Evolutionary conservation across 1,284 basidiomycete genomes (phyloP).

Genomic region (Bjerkandera adusta): DNA sequence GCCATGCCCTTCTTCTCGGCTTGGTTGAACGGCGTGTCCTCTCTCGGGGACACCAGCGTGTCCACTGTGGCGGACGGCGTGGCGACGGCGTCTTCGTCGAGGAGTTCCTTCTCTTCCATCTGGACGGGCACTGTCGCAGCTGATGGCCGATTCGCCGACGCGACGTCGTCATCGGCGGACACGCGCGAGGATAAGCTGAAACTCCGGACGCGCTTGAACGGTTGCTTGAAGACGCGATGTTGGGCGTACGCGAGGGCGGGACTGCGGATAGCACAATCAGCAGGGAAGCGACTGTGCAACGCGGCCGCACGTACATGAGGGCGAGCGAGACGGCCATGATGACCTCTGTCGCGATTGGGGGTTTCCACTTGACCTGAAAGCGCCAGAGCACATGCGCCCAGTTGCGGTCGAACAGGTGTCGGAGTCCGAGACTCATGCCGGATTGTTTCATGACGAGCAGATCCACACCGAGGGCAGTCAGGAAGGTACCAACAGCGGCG

Average conservation of each 20-base stretch:
- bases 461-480: slow-evolving; percentile 53
- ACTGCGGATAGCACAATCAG: slow-evolving; percentile 15
- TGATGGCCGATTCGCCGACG: background rate
- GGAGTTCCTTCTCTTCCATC: background rate
- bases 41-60: background rate
- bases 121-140: too few species aligned
- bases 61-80: slow-evolving; percentile 1
- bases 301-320: slow-evolving; percentile 19
- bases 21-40: slow-evolving; percentile 1
- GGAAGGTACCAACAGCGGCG: slow-evolving; percentile 58
- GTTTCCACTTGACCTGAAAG: slow-evolving; percentile 19
- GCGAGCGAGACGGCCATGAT: slow-evolving; percentile 25
- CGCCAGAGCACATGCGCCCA: slow-evolving; percentile 40
- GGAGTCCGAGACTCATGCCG: slow-evolving; percentile 61
- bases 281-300: background rate
- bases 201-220: slow-evolving; percentile 19
- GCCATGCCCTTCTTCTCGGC: too few species aligned
- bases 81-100: background rate
- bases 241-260: slow-evolving; percentile 28
- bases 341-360: slow-evolving; percentile 19
- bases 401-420: slow-evolving; percentile 63
- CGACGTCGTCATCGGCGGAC: slow-evolving; percentile 3
- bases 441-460: slow-evolving; percentile 53
- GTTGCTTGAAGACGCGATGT: slow-evolving; percentile 29
- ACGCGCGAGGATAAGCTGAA: slow-evolving; percentile 5